phyloP scores from a whole-genome alignment of 441 rosid genomes.

The Erodium trifolium region DNA sequence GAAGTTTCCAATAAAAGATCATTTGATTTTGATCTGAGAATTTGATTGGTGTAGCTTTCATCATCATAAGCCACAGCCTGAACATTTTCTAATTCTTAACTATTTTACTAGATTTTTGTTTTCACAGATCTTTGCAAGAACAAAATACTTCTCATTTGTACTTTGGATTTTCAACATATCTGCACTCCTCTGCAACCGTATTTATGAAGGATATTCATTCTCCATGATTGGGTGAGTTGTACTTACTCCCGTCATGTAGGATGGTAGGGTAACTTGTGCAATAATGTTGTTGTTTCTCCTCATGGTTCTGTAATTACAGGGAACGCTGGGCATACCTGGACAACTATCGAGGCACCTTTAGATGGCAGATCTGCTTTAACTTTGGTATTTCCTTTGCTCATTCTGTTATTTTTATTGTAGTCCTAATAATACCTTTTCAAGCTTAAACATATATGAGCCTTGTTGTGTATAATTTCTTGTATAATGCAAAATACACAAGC shows the following conservation, averaged over 20 bases:
- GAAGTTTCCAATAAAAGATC: neutral
- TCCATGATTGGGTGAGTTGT: constrained; percentile 68
- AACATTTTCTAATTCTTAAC: constrained; percentile 17
- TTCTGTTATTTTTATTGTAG: constrained; percentile 5
- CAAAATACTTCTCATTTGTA: constrained; percentile 40
- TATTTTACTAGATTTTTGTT: constrained; percentile 31
- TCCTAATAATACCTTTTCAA: neutral
- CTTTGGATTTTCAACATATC: constrained; percentile 72
- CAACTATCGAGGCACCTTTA: constrained; percentile 71
- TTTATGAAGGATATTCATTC: constrained; percentile 83
- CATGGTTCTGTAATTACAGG: constrained; percentile 31
- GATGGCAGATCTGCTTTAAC: constrained; percentile 97
- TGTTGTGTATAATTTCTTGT: neutral
- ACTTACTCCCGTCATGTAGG: constrained; percentile 8
- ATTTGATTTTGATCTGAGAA: too few species aligned
- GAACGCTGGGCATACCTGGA: constrained; percentile 61
- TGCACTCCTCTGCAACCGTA: constrained; percentile 72
- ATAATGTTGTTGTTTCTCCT: constrained; percentile 9
- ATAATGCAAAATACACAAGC: neutral
- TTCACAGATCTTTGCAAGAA: constrained; percentile 54
- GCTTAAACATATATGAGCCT: neutral
- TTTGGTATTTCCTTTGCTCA: constrained; percentile 49
- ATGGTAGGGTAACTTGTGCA: constrained; percentile 11
- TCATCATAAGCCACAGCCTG: neutral
- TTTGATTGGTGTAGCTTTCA: neutral